Evolutionary conservation across 2,329 filamentous ascomycete genomes (phyloP).

Genomic region (Neofusicoccum parvum): DNA sequence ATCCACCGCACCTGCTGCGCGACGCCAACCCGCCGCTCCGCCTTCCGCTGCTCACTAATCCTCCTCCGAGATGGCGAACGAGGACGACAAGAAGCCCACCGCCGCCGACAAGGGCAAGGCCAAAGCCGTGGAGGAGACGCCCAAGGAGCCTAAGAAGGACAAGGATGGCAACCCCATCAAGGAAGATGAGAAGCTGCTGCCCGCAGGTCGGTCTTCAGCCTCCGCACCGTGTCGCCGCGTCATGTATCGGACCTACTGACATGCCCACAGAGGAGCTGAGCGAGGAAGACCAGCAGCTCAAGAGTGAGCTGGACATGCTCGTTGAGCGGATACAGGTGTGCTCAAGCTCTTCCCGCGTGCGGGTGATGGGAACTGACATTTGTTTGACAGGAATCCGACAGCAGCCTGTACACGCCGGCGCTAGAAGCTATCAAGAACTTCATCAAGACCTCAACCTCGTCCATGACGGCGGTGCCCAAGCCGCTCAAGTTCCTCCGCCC

Average conservation of each 20-base stretch:
- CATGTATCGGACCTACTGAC: slow-evolving; percentile 1
- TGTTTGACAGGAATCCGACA: slow-evolving; percentile 68
- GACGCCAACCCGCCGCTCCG: slow-evolving; percentile 23
- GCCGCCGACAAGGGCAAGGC: slow-evolving; percentile 93
- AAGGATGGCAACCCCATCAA: slow-evolving; percentile 70
- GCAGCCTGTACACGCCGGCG: slow-evolving; percentile 84
- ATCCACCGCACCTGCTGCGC: neutral
- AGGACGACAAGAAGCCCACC: slow-evolving; percentile 82
- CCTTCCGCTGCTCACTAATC: slow-evolving; percentile 33
- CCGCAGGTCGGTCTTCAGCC: slow-evolving; percentile 54
- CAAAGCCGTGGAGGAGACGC: slow-evolving; percentile 72
- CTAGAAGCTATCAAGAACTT: slow-evolving; percentile 96
- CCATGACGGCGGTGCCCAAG: slow-evolving; percentile 98
- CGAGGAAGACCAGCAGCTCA: slow-evolving; percentile 97
- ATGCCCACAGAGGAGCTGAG: slow-evolving; percentile 76
- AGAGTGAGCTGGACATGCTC: slow-evolving; percentile 96
- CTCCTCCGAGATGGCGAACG: slow-evolving; percentile 71
- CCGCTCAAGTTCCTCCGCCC: slow-evolving; percentile 96
- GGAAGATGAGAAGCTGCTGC: slow-evolving; percentile 75
- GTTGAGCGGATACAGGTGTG: slow-evolving; percentile 87
- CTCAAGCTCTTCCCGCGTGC: neutral
- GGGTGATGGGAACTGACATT: neutral
- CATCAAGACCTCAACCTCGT: slow-evolving; percentile 98
- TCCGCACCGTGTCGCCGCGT: neutral
- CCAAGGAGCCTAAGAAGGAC: slow-evolving; percentile 61